Conservation (phyloP, 345 rosid genomes). For the Raphanus sativus region DNA sequence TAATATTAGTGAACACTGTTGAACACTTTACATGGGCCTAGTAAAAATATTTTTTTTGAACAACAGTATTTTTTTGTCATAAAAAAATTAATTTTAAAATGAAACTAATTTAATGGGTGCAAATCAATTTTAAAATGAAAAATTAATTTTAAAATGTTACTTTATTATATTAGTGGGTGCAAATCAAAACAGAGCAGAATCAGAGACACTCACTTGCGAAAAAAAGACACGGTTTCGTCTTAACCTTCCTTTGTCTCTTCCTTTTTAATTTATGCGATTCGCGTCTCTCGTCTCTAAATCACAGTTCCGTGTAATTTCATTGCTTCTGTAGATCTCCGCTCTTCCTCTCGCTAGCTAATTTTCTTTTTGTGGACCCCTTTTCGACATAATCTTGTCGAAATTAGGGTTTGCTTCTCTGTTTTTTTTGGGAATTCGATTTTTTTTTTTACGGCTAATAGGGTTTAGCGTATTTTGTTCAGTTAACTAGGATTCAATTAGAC, state of each 20-base stretch:
- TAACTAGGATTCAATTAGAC: background rate
- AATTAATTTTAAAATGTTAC: too few relatives aligned
- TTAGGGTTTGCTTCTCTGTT: conserved; percentile 6
- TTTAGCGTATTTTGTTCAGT: background rate
- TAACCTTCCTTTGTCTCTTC: background rate
- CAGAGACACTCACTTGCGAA: background rate
- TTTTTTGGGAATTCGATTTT: background rate
- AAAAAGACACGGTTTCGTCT: background rate
- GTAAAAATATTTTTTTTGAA: too few relatives aligned
- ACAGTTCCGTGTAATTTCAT: background rate
- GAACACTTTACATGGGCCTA: too few relatives aligned
- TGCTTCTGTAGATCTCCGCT: background rate
- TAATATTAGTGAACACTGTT: too few relatives aligned
- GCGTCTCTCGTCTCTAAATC: background rate
- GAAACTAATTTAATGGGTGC: background rate
- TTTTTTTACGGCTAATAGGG: background rate
- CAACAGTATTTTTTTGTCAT: too few relatives aligned
- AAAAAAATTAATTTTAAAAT: too few relatives aligned
- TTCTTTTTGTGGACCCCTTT: background rate
- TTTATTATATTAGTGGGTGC: background rate
- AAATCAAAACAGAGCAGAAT: background rate
- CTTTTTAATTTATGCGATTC: background rate
- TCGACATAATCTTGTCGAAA: background rate
- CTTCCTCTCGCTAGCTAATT: background rate
- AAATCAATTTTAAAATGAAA: too few relatives aligned